phyloP scores from a whole-genome alignment of 495 filamentous ascomycete species.

The Xylaria sp. region DNA sequence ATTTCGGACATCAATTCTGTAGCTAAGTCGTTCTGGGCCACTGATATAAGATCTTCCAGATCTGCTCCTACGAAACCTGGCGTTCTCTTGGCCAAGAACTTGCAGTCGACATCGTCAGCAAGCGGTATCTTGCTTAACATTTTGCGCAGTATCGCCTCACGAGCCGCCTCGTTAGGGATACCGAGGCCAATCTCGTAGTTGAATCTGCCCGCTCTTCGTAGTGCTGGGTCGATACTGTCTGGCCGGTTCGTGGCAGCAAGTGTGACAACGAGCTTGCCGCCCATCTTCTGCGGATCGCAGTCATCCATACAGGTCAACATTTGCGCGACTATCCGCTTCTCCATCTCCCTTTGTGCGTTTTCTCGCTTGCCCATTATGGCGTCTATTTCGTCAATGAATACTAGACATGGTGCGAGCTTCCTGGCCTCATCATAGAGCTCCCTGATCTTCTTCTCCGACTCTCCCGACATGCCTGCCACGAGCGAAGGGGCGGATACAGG shows the following conservation, averaged over 20 bases:
- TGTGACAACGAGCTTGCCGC: constrained; percentile 91
- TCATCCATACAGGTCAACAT: constrained; percentile 89
- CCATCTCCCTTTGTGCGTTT: constrained; percentile 95
- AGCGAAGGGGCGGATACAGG: constrained; percentile 88
- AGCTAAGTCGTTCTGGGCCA: constrained; percentile 71
- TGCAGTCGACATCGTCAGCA: constrained; percentile 76
- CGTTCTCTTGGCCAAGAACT: constrained; percentile 82
- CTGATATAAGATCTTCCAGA: constrained; percentile 80
- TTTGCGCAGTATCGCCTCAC: constrained; percentile 83
- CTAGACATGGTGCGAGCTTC: constrained; percentile 83
- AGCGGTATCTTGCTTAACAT: constrained; percentile 75
- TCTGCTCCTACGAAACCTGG: constrained; percentile 97
- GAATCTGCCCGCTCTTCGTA: constrained; percentile 86
- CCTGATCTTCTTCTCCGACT: constrained; percentile 92
- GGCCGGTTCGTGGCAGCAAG: constrained; percentile 93
- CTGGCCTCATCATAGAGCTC: constrained; percentile 92
- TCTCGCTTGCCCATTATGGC: constrained; percentile 94
- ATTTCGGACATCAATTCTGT: constrained; percentile 60
- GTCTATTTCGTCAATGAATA: constrained; percentile 98
- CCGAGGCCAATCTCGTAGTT: constrained; percentile 93
- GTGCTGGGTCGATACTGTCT: constrained; percentile 85
- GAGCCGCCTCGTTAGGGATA: constrained; percentile 84
- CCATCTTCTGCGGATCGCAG: constrained; percentile 64
- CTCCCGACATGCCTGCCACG: constrained; percentile 93
- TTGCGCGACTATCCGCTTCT: constrained; percentile 93